Base-by-base conservation (phyloP, 352 stramenopile genomes). In the Halophytophthora batemanensis region DNA sequence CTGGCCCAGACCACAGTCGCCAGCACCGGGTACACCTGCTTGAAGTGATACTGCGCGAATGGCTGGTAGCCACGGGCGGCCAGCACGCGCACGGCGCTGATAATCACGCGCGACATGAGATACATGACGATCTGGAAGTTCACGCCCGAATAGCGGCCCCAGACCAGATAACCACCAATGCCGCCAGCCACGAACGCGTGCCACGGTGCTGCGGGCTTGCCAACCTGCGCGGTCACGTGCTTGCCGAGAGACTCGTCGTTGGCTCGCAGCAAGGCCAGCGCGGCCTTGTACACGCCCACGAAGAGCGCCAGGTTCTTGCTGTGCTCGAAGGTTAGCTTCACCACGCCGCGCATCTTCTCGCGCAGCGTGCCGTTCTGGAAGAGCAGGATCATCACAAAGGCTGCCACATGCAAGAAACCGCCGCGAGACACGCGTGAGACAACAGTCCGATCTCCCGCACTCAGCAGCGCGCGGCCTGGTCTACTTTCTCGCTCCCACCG, bases 61-160 rank as follows among this genome's bases (percentile, higher is more conserved):
- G 84, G 82, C n/a, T 75, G 52, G 41, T 74, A 69, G 8, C 82
- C 80, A 29, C 71, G 76, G 22, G 74, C 76, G 15, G 82, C 81
- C 23, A 89, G 56, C 41, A 87, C 63, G 23, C 85, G 82, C 47
- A 88, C 71, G 25, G 71, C 33, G 33, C 68, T 78, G 61, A 94
- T 91, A 44, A 93, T 61, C 19, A 77, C 64, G 19, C 86, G 80
- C 36, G 81, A 86, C 25, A 96, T 61, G 21, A 96, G 64, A 58
- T 96, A 96, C 86, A 96, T 90, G 43, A 92, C 64, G 63, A 96
- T 93, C 69, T 96, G 86, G 67, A 86, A 93, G 70, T 96, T 96
- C 42, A 96, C 82, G 47, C 78, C 61, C 28, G 82, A 90, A 66
- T 96, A 94, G 21, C 79, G 78, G 2, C 78, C 83, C 86, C 86